These are phyloP conservation scores for Neocatenulostroma microsporum DNA, from an alignment of 2,329 filamentous ascomycete genomes.

Conservation along the genomic window DNA sequence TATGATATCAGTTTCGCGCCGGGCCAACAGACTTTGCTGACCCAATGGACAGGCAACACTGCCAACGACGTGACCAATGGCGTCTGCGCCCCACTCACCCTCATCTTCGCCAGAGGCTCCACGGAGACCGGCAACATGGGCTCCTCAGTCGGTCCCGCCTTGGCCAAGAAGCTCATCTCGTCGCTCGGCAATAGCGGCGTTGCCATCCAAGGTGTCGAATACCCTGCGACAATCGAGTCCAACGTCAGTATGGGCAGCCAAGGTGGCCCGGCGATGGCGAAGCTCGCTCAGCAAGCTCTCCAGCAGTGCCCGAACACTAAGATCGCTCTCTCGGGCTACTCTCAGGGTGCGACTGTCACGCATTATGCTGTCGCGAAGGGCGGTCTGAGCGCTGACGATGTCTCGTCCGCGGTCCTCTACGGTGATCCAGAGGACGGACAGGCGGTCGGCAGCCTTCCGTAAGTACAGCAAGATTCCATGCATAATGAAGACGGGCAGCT, in stretches of 20 bases:
- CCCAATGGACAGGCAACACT: constrained; percentile 8
- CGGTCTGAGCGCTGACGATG: constrained; percentile 10
- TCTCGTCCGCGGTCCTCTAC: constrained; percentile 23
- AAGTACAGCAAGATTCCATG: too few relatives aligned
- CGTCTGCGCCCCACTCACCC: constrained; percentile 40
- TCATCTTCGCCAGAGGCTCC: constrained; percentile 53
- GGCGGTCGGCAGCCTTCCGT: constrained; percentile 18
- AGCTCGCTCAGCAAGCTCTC: constrained; percentile 17
- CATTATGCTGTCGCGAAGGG: constrained; percentile 16
- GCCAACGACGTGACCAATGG: constrained; percentile 13
- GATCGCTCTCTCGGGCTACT: constrained; percentile 23
- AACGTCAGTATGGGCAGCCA: constrained; percentile 15
- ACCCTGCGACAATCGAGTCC: constrained; percentile 34
- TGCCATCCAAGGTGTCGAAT: constrained; percentile 44
- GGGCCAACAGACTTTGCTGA: neutral
- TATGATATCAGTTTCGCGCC: neutral
- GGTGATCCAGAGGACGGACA: constrained; percentile 23
- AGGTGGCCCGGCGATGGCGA: constrained; percentile 19
- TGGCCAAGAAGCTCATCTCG: constrained; percentile 40
- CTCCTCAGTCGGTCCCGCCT: constrained; percentile 42
- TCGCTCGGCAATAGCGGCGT: constrained; percentile 38
- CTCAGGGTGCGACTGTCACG: constrained; percentile 19
- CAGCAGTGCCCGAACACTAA: constrained; percentile 22
- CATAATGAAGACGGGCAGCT: too few relatives aligned
- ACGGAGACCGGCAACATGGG: constrained; percentile 49